Conservation (phyloP, 768 basidiomycete species). For the Boletus reticuloceps region DNA sequence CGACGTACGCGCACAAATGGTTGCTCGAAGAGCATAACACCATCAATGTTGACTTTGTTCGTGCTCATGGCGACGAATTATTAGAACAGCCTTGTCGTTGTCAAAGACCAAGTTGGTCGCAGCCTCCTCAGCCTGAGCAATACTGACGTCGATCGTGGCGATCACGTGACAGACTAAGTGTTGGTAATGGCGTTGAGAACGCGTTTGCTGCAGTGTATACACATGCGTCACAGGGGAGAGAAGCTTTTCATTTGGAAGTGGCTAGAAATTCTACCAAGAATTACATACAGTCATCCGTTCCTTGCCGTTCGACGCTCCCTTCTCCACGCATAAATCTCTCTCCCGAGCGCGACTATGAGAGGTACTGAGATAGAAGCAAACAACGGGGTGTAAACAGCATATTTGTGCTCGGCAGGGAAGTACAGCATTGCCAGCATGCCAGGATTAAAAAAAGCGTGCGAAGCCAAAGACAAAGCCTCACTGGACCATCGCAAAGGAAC, state of each 20-base stretch:
- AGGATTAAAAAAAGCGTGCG: constrained; percentile 93
- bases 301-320: constrained; percentile 14
- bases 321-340: constrained; percentile 71
- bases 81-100: constrained; percentile 7
- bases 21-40: constrained; percentile 79
- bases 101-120: constrained; percentile 1
- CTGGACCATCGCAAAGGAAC: constrained; percentile 57
- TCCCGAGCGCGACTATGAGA: constrained; percentile 66
- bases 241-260: constrained; percentile 6
- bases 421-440: constrained; percentile 95
- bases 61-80: constrained; percentile 28
- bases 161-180: constrained; percentile 24
- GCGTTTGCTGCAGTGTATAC: constrained; percentile 14
- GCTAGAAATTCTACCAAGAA: constrained; percentile 8
- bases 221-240: constrained; percentile 8
- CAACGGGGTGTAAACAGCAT: constrained; percentile 92
- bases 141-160: constrained; percentile 15
- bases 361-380: constrained; percentile 91
- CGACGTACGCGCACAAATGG: constrained; percentile 67
- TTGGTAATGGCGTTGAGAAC: constrained; percentile 6
- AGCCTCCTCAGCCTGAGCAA: too few species aligned
- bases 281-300: constrained; percentile 9
- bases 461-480: constrained; percentile 61
- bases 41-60: constrained; percentile 65
- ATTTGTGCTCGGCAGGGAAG: constrained; percentile 97